A percentile compares a stretch with the other conserved stretches of the same genome.
Evolutionary conservation across 2,329 filamentous ascomycete genomes (phyloP).

Genomic region (Ascochyta viciae-villosae): DNA sequence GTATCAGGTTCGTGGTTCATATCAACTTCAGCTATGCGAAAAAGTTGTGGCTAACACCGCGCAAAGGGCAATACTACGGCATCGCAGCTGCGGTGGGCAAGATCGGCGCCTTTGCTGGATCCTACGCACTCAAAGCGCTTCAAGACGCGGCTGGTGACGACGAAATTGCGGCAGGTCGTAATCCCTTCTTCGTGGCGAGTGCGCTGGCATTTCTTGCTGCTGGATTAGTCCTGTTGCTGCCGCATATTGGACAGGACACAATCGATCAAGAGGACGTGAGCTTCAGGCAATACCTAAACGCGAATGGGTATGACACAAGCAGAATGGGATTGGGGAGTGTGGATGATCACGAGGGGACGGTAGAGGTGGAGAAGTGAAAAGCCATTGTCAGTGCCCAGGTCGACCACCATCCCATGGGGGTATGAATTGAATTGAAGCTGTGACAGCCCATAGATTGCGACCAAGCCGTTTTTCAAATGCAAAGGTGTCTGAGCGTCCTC

Average conservation of each 20-base stretch:
- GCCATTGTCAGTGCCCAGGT: background rate
- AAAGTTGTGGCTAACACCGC: background rate
- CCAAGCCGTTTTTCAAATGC: no score
- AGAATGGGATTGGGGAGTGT: conserved; percentile 55
- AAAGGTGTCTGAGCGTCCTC: no score
- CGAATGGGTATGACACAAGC: conserved; percentile 77
- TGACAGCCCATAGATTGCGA: no score
- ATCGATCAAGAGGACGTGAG: conserved; percentile 78
- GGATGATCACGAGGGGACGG: conserved; percentile 17
- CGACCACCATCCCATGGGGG: no score
- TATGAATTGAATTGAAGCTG: no score
- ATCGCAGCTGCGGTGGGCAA: conserved; percentile 77
- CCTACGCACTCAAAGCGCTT: conserved; percentile 77
- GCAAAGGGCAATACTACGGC: conserved; percentile 73
- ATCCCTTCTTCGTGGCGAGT: conserved; percentile 88
- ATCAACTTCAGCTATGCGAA: background rate
- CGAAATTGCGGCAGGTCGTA: conserved; percentile 68
- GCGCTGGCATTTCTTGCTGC: conserved; percentile 75
- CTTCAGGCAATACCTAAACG: conserved; percentile 76
- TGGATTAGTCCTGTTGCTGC: conserved; percentile 72
- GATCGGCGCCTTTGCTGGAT: conserved; percentile 84
- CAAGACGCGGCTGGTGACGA: conserved; percentile 49
- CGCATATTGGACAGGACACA: conserved; percentile 81
- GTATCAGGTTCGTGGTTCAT: conserved; percentile 61
- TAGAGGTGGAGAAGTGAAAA: conserved; percentile 12